Evolutionary conservation across 352 stramenopile species (phyloP), one percentile per base, ranked within the genome.

Genomic region (Phytophthora citrophthora): DNA sequence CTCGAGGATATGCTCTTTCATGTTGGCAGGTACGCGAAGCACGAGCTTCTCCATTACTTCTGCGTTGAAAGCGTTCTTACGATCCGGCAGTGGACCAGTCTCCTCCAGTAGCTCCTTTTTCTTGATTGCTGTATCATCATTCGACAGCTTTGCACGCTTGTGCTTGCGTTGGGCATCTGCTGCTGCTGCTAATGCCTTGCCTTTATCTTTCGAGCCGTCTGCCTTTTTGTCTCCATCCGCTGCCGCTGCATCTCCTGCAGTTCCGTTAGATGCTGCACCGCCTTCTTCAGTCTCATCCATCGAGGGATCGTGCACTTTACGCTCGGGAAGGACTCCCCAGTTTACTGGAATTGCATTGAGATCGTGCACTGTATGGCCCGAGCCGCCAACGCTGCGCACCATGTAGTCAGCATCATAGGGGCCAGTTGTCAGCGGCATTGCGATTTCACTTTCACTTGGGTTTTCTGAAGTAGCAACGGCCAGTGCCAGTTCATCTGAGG

Each of bases 41-140:
- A 95, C 80, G 5, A 95, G 77, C 56, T 91, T 92, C 63, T 95
- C 87, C 59, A 94, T 61, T 27, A 95, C 72, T 18, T 93, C 76
- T 1, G 74, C 68, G 34, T 94, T 88, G 53, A 89, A 95, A 15
- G 76, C 53, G 44, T 76, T 78, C 29, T 84, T 90, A 3, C 87
- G 79, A 55, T 95, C 83, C 0, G 87, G 87, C 12, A 92, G 55
- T 0, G 87, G 87, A 4, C 85, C 85, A 16, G 75, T 71, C 7
- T 81, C 68, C 38, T 91, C 81, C 43, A 90, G 39, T 13, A 86
- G 57, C 13, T 74, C 78, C 61, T 87, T 88, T 60, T 79, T 86
- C 34, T 81, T 73, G 34, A 72, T 50, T 24, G 54, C 43, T 4
- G 48, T 51, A 3, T 20, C 60, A 24, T 87, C 80, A 15, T 29